Evolutionary conservation across 2,329 filamentous ascomycete genomes (phyloP), one percentile per base, ranked within the genome.

Genomic region (Catunica adiposa): DNA sequence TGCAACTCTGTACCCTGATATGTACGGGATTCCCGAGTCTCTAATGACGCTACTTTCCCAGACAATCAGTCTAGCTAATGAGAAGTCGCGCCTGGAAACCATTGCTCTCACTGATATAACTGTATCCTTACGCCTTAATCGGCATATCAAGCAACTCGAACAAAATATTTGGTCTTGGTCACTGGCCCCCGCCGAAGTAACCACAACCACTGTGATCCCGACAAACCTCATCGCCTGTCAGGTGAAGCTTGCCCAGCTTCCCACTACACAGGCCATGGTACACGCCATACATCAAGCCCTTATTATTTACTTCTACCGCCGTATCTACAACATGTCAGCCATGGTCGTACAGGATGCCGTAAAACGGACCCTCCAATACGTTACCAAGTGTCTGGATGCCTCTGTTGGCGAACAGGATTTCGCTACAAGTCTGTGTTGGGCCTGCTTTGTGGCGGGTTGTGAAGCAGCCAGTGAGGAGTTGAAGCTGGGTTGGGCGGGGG

Each of bases 281-380:
- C 60, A 66, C 0, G 70, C 70, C 9, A 68, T 73, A 56, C 68
- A 70, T 7, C 65, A 71, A 42, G 69, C 70, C 0, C 58, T 73
- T 11, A 63, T 68, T 4, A 71, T 73, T 2, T 73, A 71, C 61
- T 73, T 73, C 42, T 72, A 73, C 59, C 65, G 71, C 1, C 63
- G 70, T 3, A 67, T 73, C 0, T 63, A 65, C 47, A 60, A 63
- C 31, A 62, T 65, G 54, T 68, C 69, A 31, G 64, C 69, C 8
- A 67, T 68, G 50, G 65, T 71, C 2, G 55, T 73, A 0, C 70
- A 73, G 51, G 62, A 66, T 17, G 59, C 63, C 2, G 70, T 73
- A 0, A 59, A 60, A 1, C 64, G 65, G 14, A 65, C 70, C 0
- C 59, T 68, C 0, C 69, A 72, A 22, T 65, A 63, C 23, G 62